phyloP scores from a whole-genome alignment of 257 asterid genomes.

The Apocynum venetum region DNA sequence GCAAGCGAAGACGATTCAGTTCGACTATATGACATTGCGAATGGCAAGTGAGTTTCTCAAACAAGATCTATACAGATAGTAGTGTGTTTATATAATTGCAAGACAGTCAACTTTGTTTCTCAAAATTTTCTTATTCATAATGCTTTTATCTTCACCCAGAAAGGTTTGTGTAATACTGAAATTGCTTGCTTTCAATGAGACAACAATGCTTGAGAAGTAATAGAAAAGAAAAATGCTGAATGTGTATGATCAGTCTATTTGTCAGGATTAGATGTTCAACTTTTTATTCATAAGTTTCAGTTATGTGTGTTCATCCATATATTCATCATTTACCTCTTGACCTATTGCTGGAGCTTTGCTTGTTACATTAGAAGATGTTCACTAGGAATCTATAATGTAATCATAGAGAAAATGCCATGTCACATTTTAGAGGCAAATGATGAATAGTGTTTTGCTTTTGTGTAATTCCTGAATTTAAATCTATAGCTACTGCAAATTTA shows the following conservation, averaged over 20 bases:
- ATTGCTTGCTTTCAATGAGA: background rate
- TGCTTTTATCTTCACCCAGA: background rate
- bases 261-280: background rate
- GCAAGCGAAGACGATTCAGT: constrained; percentile 89
- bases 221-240: background rate
- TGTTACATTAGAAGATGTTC: background rate
- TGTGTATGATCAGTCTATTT: background rate
- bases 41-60: constrained; percentile 60
- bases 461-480: background rate
- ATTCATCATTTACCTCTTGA: background rate
- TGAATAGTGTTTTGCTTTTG: background rate
- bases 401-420: background rate
- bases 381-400: background rate
- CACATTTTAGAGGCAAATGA: background rate
- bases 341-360: background rate
- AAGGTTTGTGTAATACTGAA: background rate
- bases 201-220: background rate
- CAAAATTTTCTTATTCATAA: background rate
- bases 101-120: background rate
- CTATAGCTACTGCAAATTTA: background rate
- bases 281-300: background rate
- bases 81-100: background rate
- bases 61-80: background rate
- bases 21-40: constrained; percentile 68
- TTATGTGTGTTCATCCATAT: background rate